A percentile compares a stretch with the other conserved stretches of the same genome.
phyloP scores from a whole-genome alignment of 305 asterid genomes.

The Solanum aculeatissimum region DNA sequence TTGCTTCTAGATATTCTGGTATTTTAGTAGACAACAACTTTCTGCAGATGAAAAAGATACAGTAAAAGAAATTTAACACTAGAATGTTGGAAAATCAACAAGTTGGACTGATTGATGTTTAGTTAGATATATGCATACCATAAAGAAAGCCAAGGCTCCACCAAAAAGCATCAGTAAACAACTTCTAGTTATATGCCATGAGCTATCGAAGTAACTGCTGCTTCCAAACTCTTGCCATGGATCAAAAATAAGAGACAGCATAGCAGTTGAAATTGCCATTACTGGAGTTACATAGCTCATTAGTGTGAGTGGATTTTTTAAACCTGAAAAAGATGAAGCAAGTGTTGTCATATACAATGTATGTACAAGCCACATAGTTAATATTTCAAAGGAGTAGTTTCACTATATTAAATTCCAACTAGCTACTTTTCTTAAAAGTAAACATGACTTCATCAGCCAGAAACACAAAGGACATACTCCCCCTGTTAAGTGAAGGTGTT shows the following conservation, averaged over 20 bases:
- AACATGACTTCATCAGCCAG: not conserved
- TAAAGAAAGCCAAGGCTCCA: constrained; percentile 95
- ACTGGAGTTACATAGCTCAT: constrained; percentile 97
- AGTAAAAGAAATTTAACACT: not conserved
- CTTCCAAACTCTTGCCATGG: constrained; percentile 81
- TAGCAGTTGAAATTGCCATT: constrained; percentile 88
- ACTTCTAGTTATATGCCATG: constrained; percentile 74
- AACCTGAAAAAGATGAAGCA: constrained; percentile 40
- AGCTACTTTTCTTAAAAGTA: not conserved
- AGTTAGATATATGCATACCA: constrained; percentile 37
- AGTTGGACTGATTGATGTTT: not conserved
- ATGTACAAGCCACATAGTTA: not conserved
- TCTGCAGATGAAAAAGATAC: not conserved
- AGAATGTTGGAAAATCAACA: not conserved
- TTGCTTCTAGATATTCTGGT: not conserved
- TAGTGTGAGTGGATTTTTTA: constrained; percentile 87
- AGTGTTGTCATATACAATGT: not conserved
- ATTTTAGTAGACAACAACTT: not conserved
- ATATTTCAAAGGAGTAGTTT: not conserved
- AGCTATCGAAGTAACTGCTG: constrained; percentile 68
- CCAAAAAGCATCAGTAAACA: constrained; percentile 93
- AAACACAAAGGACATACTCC: not conserved
- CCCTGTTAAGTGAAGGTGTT: not conserved
- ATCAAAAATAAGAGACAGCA: constrained; percentile 72
- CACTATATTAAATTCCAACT: not conserved